Base-by-base conservation (phyloP, 129 eudicot genomes). In the Helichrysum umbraculigerum region DNA sequence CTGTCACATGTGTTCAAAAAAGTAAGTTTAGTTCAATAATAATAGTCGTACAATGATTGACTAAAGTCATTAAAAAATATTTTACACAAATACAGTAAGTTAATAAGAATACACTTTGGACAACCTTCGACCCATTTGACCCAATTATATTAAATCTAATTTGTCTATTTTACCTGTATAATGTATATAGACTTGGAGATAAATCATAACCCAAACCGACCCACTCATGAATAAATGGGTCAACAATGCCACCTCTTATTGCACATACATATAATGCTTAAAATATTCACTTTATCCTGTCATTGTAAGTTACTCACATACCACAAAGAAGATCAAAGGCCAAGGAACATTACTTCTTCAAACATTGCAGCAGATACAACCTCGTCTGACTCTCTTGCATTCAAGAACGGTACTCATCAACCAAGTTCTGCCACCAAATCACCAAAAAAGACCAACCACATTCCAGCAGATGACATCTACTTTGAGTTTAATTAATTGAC, bases 311-410 rank as follows among this genome's bases (percentile, higher is more conserved):
- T 66, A 29, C 76, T 50, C 61, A 7, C 61, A 54, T 72, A 58
- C 76, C 47, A 57, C 34, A 20, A 59, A 5, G 41, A 68, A 30
- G 56, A 22, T 75, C 54, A 28, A 34, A n/a, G 47, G 47, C 69
- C 3, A 64, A 14, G 42, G 37, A 32, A 64, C 42, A 15, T 17
- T 16, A 64, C n/a, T 64, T 33, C 44, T 64, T 64, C 69, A 14
- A 1, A 64, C 47, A 64, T 16, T 29, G 73, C 78, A 39, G 78
- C 70, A 71, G 78, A 84, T 59, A 33, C 64, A 35, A n/a, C 64
- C 64, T 78, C 84, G 6, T 50, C 57, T 14, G 87, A 74, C 29
- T 78, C 82, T 4, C 54, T 47, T 14, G 54, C 17, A 47, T 47
- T 58, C 67, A 69, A 44, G 79, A 75, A 21, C 56, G 80, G 60